Base-by-base conservation (phyloP, 345 rosid species). In the Camelina sativa region DNA sequence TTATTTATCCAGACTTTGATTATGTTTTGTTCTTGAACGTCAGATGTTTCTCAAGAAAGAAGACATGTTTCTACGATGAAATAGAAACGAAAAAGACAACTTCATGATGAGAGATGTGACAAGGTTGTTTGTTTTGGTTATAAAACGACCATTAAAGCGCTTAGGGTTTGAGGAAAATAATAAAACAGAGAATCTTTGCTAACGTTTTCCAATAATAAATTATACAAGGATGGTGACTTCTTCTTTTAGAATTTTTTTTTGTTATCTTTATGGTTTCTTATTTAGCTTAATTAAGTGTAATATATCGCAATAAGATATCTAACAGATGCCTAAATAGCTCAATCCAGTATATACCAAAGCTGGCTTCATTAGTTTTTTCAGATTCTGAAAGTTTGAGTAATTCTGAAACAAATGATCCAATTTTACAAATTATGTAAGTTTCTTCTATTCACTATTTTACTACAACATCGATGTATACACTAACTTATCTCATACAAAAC, bases 11-110 rank as follows among this genome's bases (percentile, higher is more conserved):
- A 15, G 34, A 44, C 22, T 20, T 28, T 16, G 11, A 28, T 51
- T 17, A 70, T 46, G 48, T 46, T 19, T 32, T 4, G 19, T 46
- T 46, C 8, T 46, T 6, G 6, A 46, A 6, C n/a, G 30, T 28
- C 50, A 44, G 50, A 44, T 44, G 46, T 30, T 44, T 44, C 17
- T 68, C 12, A 46, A 17, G 30, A 65, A 15, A 48, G 59, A 16
- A 15, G 1, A 59, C 0, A 48, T 60, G 28, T 37, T 48, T n/a
- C 16, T 62, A 51, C 28, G 67, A 61, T 71, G 61, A 25, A 61
- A 37, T 47, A 32, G 34, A 7, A 70, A 59, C 28, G 68, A 71
- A 40, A 16, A 71, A 51, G 61, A 61, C 52, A 71, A 72, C 61
- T 51, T 51, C 41, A 38, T 11, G 4, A 50, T 41, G 37, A 34